These are phyloP conservation scores for Marsdenia floribunda DNA, from an alignment of 257 asterid species.

Conservation along the genomic window DNA sequence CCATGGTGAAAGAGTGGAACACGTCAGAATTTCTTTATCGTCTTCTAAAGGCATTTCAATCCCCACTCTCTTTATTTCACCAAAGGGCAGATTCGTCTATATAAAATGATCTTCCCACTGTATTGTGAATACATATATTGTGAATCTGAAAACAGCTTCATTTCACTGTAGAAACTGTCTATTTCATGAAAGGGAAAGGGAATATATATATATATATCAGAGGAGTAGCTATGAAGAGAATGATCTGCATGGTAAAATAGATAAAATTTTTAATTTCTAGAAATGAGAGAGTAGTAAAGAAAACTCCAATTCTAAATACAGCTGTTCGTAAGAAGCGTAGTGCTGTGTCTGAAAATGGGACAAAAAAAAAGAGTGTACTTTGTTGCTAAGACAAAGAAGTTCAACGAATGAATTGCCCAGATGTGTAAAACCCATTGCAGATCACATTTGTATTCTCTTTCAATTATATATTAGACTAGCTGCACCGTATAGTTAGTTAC, in stretches of 20 bases:
- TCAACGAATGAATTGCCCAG: neutral
- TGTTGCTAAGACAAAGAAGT: neutral
- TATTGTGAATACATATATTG: neutral
- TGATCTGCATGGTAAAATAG: neutral
- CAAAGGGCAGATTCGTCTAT: too few relatives aligned
- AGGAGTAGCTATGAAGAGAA: neutral
- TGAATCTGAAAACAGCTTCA: neutral
- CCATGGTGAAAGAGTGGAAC: neutral
- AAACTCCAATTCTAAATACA: neutral
- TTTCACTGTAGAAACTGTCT: neutral
- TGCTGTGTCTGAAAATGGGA: neutral
- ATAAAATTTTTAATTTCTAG: neutral
- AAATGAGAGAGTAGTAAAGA: neutral
- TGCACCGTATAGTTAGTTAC: neutral
- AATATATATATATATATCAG: neutral
- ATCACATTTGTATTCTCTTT: neutral
- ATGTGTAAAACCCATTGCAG: neutral
- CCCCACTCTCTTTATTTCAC: too few relatives aligned
- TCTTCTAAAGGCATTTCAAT: neutral
- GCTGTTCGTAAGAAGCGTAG: neutral
- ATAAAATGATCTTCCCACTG: too few relatives aligned
- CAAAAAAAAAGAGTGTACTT: neutral
- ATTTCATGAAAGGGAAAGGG: neutral
- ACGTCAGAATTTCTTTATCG: constrained; percentile 2
- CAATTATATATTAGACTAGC: neutral